Evolutionary conservation across 2,329 filamentous ascomycete genomes (phyloP).

Genomic region (Didymella segeticola): DNA sequence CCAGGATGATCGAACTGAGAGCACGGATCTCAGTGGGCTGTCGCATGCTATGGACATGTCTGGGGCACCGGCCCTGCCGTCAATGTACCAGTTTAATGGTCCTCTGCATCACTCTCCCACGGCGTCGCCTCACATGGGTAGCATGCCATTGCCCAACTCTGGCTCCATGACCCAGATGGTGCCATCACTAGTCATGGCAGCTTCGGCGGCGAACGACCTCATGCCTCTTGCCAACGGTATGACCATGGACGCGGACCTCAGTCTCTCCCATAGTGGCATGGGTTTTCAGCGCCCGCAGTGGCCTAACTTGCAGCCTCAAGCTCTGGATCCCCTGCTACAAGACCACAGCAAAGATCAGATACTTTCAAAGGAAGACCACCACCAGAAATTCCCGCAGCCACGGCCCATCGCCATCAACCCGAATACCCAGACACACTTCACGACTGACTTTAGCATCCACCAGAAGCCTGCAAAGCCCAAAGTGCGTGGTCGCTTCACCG

Average conservation of each 20-base stretch:
- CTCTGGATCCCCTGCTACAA: conserved; percentile 45
- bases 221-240: conserved; percentile 45
- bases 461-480: conserved; percentile 53
- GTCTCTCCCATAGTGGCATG: conserved; percentile 36
- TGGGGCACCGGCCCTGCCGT: conserved; percentile 42
- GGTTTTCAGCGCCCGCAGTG: conserved; percentile 45
- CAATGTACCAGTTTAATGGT: conserved; percentile 49
- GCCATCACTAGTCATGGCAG: conserved; percentile 49
- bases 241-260: conserved; percentile 47
- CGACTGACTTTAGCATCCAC: conserved; percentile 49
- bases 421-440: conserved; percentile 46
- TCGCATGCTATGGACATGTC: conserved; percentile 44
- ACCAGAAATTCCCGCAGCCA: conserved; percentile 37
- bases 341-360: conserved; percentile 41
- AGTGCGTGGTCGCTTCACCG: conserved; percentile 63
- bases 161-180: conserved; percentile 45
- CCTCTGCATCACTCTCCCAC: conserved; percentile 47
- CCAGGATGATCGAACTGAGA: conserved; percentile 47
- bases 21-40: conserved; percentile 29
- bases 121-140: conserved; percentile 43
- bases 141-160: conserved; percentile 37
- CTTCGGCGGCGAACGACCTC: conserved; percentile 50
- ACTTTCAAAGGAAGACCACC: conserved; percentile 30
- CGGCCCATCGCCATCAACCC: conserved; percentile 50
- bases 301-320: conserved; percentile 37